Conservation (phyloP, 805 yeast species). For the Candida anglica region DNA sequence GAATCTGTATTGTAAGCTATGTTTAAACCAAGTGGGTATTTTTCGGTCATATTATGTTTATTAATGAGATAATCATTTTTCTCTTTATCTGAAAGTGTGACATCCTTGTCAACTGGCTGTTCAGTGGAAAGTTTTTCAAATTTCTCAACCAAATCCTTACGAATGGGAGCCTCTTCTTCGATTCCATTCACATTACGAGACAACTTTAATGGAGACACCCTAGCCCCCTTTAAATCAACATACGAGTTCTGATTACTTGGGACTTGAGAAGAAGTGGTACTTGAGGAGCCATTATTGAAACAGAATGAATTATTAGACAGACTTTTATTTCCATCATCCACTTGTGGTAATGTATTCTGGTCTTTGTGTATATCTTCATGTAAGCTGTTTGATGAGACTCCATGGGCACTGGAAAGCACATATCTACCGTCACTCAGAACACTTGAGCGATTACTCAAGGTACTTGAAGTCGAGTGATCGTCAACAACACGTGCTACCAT, state of each 20-base stretch:
- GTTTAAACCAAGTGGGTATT: conserved; percentile 18
- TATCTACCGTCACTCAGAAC: conserved; percentile 12
- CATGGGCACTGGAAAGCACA: background rate
- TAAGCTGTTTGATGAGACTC: too few species aligned
- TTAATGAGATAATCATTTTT: conserved; percentile 14
- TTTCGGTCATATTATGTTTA: conserved; percentile 8
- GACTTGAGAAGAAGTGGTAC: conserved; percentile 2
- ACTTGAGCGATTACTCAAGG: conserved; percentile 23
- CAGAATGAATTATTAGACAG: conserved; percentile 2
- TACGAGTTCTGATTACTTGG: conserved; percentile 5
- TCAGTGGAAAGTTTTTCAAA: conserved; percentile 11
- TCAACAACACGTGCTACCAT: conserved; percentile 7
- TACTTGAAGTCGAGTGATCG: conserved; percentile 15
- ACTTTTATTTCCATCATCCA: conserved; percentile 1
- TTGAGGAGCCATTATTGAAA: background rate
- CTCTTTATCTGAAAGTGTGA: conserved; percentile 14
- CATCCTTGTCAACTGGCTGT: conserved; percentile 5
- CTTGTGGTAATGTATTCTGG: too few species aligned
- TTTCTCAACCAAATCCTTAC: conserved; percentile 23
- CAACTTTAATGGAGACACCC: conserved; percentile 15
- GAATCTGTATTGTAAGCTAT: conserved; percentile 16
- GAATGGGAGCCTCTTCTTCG: conserved; percentile 18
- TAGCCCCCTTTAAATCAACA: conserved; percentile 11
- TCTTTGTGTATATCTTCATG: too few species aligned
- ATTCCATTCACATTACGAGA: background rate